phyloP scores from a whole-genome alignment of 2,329 filamentous ascomycete genomes.

The Arachnomyces sp. region DNA sequence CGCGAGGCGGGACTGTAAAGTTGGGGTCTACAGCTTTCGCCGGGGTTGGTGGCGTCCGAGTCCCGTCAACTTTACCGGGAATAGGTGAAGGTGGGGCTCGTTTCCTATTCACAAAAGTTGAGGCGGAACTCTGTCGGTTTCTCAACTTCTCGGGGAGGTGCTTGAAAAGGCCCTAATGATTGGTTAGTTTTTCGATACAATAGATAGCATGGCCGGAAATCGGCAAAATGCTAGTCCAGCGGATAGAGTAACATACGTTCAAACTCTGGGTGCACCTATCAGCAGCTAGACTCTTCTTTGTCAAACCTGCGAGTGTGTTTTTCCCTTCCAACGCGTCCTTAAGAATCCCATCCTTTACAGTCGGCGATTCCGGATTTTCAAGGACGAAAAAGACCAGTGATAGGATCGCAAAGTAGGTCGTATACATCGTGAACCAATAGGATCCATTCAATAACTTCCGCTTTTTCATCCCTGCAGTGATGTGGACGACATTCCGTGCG shows the following conservation, averaged over 20 bases:
- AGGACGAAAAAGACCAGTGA: conserved; percentile 58
- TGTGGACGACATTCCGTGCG: conserved; percentile 59
- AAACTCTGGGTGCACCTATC: conserved; percentile 75
- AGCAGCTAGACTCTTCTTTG: conserved; percentile 78
- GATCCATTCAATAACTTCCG: conserved; percentile 54
- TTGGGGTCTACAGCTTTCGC: conserved; percentile 10
- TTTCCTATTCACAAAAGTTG: conserved; percentile 41
- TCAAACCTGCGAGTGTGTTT: conserved; percentile 70
- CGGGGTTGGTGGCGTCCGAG: conserved; percentile 15
- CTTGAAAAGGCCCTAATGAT: conserved; percentile 65
- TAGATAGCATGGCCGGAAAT: too few species aligned
- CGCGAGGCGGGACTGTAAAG: conserved; percentile 22
- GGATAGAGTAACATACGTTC: conserved; percentile 34
- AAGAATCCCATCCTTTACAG: conserved; percentile 63
- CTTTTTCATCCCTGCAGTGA: conserved; percentile 58
- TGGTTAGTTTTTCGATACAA: too few species aligned
- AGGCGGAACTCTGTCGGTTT: conserved; percentile 41
- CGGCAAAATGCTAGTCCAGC: too few species aligned
- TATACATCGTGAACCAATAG: conserved; percentile 64
- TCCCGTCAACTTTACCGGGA: conserved; percentile 9
- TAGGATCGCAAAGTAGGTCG: conserved; percentile 59
- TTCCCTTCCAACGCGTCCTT: conserved; percentile 79
- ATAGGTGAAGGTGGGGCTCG: conserved; percentile 31
- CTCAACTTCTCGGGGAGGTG: conserved; percentile 68
- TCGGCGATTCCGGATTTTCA: conserved; percentile 55